Percentiles rank a stretch among this genome's conserved stretches.
These are phyloP conservation scores for Tuber brumale DNA, from an alignment of 495 filamentous ascomycete species.

Conservation along the genomic window DNA sequence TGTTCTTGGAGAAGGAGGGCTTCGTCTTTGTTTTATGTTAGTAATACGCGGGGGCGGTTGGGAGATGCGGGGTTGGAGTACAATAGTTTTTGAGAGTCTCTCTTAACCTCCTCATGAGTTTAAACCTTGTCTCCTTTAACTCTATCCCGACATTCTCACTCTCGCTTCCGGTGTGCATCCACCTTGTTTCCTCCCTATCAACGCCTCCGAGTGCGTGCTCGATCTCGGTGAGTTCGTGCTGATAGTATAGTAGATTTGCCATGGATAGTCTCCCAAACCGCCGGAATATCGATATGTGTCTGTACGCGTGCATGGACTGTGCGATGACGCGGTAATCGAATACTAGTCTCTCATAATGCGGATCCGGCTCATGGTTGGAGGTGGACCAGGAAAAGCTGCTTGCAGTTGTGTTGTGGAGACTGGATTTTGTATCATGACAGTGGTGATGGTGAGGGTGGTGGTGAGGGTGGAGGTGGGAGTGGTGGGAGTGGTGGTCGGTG, in stretches of 20 bases:
- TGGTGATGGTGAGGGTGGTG: conserved; percentile 22
- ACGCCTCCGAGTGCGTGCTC: conserved; percentile 22
- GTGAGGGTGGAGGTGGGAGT: conserved; percentile 13
- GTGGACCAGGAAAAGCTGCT: conserved; percentile 34
- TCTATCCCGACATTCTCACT: conserved; percentile 27
- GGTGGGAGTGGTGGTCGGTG: conserved; percentile 17
- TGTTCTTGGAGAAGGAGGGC: conserved; percentile 39
- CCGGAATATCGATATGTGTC: conserved; percentile 38
- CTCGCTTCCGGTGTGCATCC: conserved; percentile 32
- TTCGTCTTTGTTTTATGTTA: conserved; percentile 21
- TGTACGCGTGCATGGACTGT: conserved; percentile 39
- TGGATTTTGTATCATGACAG: conserved; percentile 11
- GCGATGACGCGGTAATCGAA: conserved; percentile 34
- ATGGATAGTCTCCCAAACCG: conserved; percentile 37
- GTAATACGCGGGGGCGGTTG: neutral
- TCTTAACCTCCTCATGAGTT: conserved; percentile 29
- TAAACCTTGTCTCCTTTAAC: conserved; percentile 22
- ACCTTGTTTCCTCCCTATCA: conserved; percentile 26
- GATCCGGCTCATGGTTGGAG: conserved; percentile 24
- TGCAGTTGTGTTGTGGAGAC: conserved; percentile 16
- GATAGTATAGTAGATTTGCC: conserved; percentile 33
- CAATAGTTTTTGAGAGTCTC: conserved; percentile 30
- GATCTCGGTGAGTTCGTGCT: conserved; percentile 30
- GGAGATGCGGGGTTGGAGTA: neutral
- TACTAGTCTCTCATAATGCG: conserved; percentile 26